Base-by-base conservation (phyloP, 2,329 filamentous ascomycete genomes). In the Acephala macrosclerotiorum region DNA sequence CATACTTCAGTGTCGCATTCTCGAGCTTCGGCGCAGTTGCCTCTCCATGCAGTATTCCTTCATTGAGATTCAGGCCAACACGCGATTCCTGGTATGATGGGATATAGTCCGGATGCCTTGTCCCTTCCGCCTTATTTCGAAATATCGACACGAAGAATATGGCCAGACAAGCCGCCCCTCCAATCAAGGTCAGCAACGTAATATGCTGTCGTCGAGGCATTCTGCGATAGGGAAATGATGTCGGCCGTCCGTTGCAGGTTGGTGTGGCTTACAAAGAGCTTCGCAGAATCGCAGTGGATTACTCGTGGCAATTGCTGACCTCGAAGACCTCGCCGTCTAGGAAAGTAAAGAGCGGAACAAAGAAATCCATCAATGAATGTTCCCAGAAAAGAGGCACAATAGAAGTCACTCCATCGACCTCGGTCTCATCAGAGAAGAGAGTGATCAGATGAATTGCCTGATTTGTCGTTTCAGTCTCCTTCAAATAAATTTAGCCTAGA, bases 21-120 rank as follows among this genome's bases (percentile, higher is more conserved):
- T 92, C 92, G 61, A 96, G 82, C 79, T 93, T 94, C 1, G 91
- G 90, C 59, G 92, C 92, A 73, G 94, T 95, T 3, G 89, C 89
- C 63, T 87, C 87, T 63, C 91, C 91, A 20, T 84, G 83, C 25
- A 93, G 81, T 20, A 90, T 78, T 51, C 78, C 78, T 29, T 80
- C 77, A 1, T 85, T 79, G 33, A 87, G 71, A 35, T 76, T 60
- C 20, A 66, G 29, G 9, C 63, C 64, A 38, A 66, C 51, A 26
- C 61, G 67, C 12, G 26, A 11, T 9, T 70, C 68, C 56, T 70
- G 60, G 36, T 69, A 66, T 9, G 66, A 65, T 14, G 63, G 61
- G 6, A 64, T 9, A 45, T 68, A 70, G 33, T 72, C 68, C 9
- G 71, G 62, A 65, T 69, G 60, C 55, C 64, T 58, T n/a, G 65